These are phyloP conservation scores for Wickerhamomyces alni DNA, from an alignment of 805 yeast species.

Conservation along the genomic window DNA sequence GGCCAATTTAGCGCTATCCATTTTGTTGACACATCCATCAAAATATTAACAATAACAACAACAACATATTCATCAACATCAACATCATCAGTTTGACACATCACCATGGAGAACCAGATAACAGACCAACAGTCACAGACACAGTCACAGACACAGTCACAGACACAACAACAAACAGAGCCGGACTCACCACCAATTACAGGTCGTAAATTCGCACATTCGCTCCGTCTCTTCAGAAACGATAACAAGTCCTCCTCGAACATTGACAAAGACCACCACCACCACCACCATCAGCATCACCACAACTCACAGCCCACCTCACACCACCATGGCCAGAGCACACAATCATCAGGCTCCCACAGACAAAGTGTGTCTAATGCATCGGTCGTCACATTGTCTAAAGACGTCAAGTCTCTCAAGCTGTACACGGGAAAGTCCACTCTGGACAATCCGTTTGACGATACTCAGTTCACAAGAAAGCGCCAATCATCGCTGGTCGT, in stretches of 20 bases:
- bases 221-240: conserved; percentile 45
- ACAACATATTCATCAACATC: too few species aligned
- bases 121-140: neutral
- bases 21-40: too few species aligned
- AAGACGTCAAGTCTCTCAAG: conserved; percentile 3
- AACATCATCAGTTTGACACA: too few species aligned
- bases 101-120: neutral
- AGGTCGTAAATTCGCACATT: conserved; percentile 54
- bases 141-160: too few species aligned
- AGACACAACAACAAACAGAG: neutral
- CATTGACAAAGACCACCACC: conserved; percentile 3
- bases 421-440: conserved; percentile 1
- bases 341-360: too few species aligned
- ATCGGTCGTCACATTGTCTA: neutral
- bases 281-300: neutral
- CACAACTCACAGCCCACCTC: neutral
- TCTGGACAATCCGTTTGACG: conserved; percentile 10
- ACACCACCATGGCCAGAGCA: too few species aligned
- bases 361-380: neutral
- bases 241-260: conserved; percentile 20
- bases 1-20: too few species aligned
- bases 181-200: conserved; percentile 21
- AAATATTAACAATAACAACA: too few species aligned
- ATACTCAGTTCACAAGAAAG: conserved; percentile 2
- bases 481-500: conserved; percentile 8